Evolutionary conservation across 768 basidiomycete species (phyloP).

Genomic region (Russula olivacea): DNA sequence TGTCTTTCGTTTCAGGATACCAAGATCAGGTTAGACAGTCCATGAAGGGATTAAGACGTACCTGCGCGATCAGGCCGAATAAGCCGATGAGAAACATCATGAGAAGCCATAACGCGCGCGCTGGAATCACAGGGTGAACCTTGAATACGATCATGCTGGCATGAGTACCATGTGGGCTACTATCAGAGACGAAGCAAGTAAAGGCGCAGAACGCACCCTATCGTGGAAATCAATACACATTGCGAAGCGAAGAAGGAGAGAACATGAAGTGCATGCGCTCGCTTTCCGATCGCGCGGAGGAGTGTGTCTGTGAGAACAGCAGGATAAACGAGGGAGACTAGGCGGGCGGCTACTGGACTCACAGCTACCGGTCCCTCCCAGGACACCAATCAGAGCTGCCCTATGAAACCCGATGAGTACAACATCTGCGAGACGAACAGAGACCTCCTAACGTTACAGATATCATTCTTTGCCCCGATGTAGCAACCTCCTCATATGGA

Average conservation of each 20-base stretch:
- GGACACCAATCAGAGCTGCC: conserved; percentile 58
- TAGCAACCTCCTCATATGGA: conserved; percentile 23
- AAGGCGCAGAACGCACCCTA: conserved; percentile 28
- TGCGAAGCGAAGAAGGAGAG: conserved; percentile 60
- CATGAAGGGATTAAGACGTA: neutral
- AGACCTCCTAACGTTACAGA: conserved; percentile 49
- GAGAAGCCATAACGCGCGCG: conserved; percentile 39
- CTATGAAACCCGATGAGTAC: conserved; percentile 31
- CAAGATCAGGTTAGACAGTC: neutral
- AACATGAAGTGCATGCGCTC: conserved; percentile 69
- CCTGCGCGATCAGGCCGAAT: conserved; percentile 47
- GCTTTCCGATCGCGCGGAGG: conserved; percentile 65
- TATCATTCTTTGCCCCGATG: conserved; percentile 40
- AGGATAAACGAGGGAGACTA: neutral
- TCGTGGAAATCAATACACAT: conserved; percentile 40
- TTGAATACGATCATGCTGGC: conserved; percentile 41
- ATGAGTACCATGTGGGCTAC: neutral
- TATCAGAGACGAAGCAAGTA: neutral
- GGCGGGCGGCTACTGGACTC: conserved; percentile 28
- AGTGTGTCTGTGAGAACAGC: conserved; percentile 37
- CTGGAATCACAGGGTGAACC: conserved; percentile 43
- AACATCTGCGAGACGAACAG: neutral
- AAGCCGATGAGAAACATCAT: conserved; percentile 47
- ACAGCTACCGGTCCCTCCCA: conserved; percentile 67
- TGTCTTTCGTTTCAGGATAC: conserved; percentile 32